Evolutionary conservation across 306 rosid genomes (phyloP).

Genomic region (Cucumis melo): DNA sequence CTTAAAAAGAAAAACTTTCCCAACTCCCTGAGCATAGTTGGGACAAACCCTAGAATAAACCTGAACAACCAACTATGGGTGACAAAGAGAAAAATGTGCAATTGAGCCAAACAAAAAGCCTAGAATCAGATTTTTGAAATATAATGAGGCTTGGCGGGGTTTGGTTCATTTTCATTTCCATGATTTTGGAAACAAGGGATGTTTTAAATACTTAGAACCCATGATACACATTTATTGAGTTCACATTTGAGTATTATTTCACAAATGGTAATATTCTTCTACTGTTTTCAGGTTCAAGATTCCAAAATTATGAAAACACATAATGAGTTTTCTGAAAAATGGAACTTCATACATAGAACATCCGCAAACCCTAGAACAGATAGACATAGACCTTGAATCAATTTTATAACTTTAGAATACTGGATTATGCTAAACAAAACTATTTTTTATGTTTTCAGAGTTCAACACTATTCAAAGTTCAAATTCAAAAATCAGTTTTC

Average conservation of each 20-base stretch:
- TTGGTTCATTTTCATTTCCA: background rate
- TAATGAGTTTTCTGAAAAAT: background rate
- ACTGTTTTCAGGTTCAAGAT: background rate
- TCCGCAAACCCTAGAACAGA: background rate
- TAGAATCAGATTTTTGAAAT: background rate
- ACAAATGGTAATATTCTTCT: background rate
- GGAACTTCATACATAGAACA: background rate
- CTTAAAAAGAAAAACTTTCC: background rate
- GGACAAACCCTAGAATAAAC: background rate
- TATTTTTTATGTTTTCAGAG: background rate
- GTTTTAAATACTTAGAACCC: background rate
- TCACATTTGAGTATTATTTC: background rate
- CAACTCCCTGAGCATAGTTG: background rate
- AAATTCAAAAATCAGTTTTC: background rate
- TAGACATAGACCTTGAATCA: background rate
- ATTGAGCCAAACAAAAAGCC: background rate
- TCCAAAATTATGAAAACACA: background rate
- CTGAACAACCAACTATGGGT: background rate
- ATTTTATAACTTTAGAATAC: background rate
- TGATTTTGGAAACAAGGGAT: background rate
- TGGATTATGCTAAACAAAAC: background rate
- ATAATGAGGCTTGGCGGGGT: background rate
- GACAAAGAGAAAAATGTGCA: background rate
- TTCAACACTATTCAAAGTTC: background rate
- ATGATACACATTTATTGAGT: background rate